These are phyloP conservation scores for Phytophthora aleatoria DNA, from an alignment of 352 stramenopile genomes.

Conservation along the genomic window DNA sequence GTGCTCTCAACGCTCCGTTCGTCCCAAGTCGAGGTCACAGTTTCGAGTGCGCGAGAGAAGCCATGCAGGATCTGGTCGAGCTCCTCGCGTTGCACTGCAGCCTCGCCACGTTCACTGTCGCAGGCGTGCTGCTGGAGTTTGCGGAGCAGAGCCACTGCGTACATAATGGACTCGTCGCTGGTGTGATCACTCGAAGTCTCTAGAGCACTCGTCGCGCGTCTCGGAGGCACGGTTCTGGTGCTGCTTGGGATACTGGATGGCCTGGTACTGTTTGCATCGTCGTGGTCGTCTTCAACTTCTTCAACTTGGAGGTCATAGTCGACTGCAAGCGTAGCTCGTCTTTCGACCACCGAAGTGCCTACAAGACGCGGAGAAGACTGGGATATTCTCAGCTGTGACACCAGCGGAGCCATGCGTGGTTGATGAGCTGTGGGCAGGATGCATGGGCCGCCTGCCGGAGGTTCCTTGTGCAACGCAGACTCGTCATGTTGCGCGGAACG, in stretches of 20 bases:
- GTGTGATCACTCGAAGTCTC: conserved; percentile 34
- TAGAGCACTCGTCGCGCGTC: conserved; percentile 23
- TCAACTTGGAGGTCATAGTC: conserved; percentile 7
- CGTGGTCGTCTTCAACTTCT: conserved; percentile 22
- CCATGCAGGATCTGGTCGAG: conserved; percentile 67
- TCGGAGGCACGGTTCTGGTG: conserved; percentile 4
- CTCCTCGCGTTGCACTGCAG: conserved; percentile 49
- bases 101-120: conserved; percentile 37
- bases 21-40: conserved; percentile 43
- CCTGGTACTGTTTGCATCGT: conserved; percentile 9
- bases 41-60: conserved; percentile 64
- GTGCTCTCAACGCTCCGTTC: conserved; percentile 57
- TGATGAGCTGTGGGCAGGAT: conserved; percentile 18
- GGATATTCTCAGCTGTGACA: conserved; percentile 23
- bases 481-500: conserved; percentile 15
- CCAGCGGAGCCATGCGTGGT: conserved; percentile 18
- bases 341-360: conserved; percentile 29
- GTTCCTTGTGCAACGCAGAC: conserved; percentile 20
- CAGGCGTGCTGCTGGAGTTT: conserved; percentile 54
- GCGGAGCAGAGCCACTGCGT: conserved; percentile 60
- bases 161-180: conserved; percentile 55
- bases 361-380: conserved; percentile 36
- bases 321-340: background rate
- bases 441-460: conserved; percentile 10
- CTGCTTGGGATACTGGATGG: background rate